Base-by-base conservation (phyloP, 2,329 filamentous ascomycete genomes). In the Cladophialophora exuberans region DNA sequence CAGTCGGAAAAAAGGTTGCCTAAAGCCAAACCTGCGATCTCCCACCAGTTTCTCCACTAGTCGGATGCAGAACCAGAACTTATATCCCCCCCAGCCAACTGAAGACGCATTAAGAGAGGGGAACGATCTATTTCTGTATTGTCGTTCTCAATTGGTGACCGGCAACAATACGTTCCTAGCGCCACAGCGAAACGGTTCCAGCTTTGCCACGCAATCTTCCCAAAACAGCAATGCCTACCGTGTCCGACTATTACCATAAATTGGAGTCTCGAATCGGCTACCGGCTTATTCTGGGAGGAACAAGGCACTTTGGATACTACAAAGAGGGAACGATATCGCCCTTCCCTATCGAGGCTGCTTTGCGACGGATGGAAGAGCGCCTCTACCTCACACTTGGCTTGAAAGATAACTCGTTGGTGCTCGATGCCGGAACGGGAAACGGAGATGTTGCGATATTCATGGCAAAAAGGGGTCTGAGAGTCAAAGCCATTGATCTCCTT, bases 341-440 rank as follows among this genome's bases (percentile, higher is more conserved):
- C 0, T 79, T 82, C 52, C 78, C 79, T 1, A 64, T 82, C 10
- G 62, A 65, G 11, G 64, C 55, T 9, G 68, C 73, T 2, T 69
- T 79, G 41, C 70, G 76, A 23, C 65, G 62, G 11, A 82, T 82
- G 80, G 79, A 83, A 60, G 74, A 79, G 42, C 73, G 76, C 57
- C 65, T 83, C 10, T 68, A 70, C 52, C 64, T 67, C 15, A 67
- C 64, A 1, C 62, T 81, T 7, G 60, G 62, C 11, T 67, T 79
- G 1, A 65, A 69, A 6, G 43, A 63, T 2, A 76, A 76, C 10
- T 66, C 76, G 0, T 65, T 65, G n/a, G 73, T 82, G 1, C 69
- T 83, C 5, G 80, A 83, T 59, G 79, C 79, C 1, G 79, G 79
- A 11, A 79, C 76, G 57, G 80, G 80, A 1, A 71, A 73, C 1